These are phyloP conservation scores for Tilletia caries DNA, from an alignment of 1,284 basidiomycete species.

Conservation along the genomic window DNA sequence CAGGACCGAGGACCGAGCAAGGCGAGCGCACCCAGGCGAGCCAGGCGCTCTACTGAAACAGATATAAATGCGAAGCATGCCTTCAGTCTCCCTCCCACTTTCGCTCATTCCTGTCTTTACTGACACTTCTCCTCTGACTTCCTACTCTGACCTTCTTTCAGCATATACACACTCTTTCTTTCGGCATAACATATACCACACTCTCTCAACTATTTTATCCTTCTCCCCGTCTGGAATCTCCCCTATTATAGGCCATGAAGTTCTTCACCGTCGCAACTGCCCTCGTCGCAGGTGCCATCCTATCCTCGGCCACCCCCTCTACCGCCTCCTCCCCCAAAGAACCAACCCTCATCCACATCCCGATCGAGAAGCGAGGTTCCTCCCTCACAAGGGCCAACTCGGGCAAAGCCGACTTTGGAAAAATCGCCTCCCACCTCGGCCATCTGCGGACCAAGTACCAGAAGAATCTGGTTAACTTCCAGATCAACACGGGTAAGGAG, in stretches of 20 bases:
- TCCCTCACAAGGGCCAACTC: conserved; percentile 22
- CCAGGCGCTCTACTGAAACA: too few species aligned
- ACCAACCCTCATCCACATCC: conserved; percentile 29
- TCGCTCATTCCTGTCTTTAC: too few species aligned
- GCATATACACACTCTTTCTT: too few species aligned
- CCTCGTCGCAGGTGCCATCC: conserved; percentile 32
- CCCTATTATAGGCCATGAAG: conserved; percentile 27
- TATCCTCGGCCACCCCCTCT: conserved; percentile 33
- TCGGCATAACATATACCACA: too few species aligned
- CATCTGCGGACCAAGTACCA: conserved; percentile 36
- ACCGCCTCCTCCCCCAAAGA: conserved; percentile 22
- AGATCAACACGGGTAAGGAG: conserved; percentile 41
- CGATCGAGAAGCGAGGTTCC: conserved; percentile 29
- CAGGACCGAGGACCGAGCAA: too few species aligned
- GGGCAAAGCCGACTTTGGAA: conserved; percentile 33
- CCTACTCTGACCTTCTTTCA: too few species aligned
- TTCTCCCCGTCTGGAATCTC: too few species aligned
- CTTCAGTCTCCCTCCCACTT: too few species aligned
- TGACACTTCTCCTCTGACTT: too few species aligned
- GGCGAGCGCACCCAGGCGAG: too few species aligned
- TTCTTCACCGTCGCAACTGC: conserved; percentile 37
- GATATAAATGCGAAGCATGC: too few species aligned
- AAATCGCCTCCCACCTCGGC: conserved; percentile 32
- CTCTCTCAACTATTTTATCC: background rate
- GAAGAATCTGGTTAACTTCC: conserved; percentile 30